These are phyloP conservation scores for Magnaporthiopsis rhizophila DNA, from an alignment of 2,329 filamentous ascomycete species.

Conservation along the genomic window DNA sequence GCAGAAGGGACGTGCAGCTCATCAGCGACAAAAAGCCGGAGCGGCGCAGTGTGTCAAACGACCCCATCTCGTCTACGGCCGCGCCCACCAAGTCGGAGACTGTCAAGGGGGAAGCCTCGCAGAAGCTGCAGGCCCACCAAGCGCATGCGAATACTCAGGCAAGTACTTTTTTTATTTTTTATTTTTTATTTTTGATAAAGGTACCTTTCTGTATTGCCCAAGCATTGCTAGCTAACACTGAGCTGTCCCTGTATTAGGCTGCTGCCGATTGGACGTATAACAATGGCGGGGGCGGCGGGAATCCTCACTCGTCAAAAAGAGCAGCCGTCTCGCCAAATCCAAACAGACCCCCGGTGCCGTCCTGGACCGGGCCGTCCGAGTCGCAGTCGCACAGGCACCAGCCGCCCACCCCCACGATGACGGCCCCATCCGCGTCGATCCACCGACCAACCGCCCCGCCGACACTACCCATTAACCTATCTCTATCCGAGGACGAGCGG, in stretches of 20 bases:
- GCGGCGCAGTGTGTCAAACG: slow-evolving; percentile 33
- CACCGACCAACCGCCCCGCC: slow-evolving; percentile 15
- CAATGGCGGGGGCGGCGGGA: slow-evolving; percentile 11
- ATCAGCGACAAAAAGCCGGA: slow-evolving; percentile 44
- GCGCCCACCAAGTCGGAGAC: slow-evolving; percentile 12
- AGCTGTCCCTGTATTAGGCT: slow-evolving; percentile 17
- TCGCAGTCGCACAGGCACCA: slow-evolving; percentile 8
- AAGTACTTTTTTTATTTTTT: slow-evolving; percentile 13
- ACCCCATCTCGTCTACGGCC: slow-evolving; percentile 14
- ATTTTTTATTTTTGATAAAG: too few species aligned
- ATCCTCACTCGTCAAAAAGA: slow-evolving; percentile 43
- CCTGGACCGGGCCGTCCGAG: slow-evolving; percentile 34
- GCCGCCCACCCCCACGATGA: slow-evolving; percentile 14
- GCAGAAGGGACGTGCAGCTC: slow-evolving; percentile 75
- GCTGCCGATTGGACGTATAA: slow-evolving; percentile 36
- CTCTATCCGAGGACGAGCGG: slow-evolving; percentile 52
- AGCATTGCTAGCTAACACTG: background rate
- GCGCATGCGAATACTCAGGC: slow-evolving; percentile 27
- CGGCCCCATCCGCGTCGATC: slow-evolving; percentile 3
- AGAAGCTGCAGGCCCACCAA: slow-evolving; percentile 24
- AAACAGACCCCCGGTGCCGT: slow-evolving; percentile 44
- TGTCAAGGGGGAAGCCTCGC: slow-evolving; percentile 14
- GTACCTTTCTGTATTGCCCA: background rate
- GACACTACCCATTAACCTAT: slow-evolving; percentile 39
- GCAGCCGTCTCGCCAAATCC: slow-evolving; percentile 43